Conservation (phyloP, 495 filamentous ascomycete genomes). For the Cercophora scortea region DNA sequence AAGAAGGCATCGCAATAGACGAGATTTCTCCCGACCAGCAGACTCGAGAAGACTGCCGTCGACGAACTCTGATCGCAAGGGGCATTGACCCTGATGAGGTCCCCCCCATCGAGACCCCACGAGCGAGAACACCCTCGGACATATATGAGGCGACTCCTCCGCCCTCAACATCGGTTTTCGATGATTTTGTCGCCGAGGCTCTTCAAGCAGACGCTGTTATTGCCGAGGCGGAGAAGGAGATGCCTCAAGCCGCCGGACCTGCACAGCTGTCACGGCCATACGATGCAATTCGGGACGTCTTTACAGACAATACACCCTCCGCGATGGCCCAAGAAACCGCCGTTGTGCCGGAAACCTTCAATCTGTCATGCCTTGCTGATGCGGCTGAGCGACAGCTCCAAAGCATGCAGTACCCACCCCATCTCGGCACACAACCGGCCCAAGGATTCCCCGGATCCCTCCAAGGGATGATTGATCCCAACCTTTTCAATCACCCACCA, state of each 20-base stretch:
- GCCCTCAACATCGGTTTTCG: neutral
- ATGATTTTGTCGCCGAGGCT: slow-evolving; percentile 12
- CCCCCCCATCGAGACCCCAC: too few relatives aligned
- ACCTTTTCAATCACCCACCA: neutral
- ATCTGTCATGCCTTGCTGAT: slow-evolving; percentile 27
- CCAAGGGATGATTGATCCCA: neutral
- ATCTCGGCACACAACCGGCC: neutral
- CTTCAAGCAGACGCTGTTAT: slow-evolving; percentile 10
- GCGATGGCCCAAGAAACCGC: neutral
- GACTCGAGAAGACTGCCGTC: slow-evolving; percentile 22
- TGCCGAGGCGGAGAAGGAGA: slow-evolving; percentile 18
- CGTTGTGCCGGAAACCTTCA: slow-evolving; percentile 5
- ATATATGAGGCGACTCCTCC: too few relatives aligned
- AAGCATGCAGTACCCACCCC: neutral
- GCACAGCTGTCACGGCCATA: slow-evolving; percentile 31
- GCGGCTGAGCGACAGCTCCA: slow-evolving; percentile 10
- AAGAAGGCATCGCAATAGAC: slow-evolving; percentile 22
- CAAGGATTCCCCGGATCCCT: neutral
- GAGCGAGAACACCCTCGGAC: too few relatives aligned
- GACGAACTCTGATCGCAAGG: slow-evolving; percentile 10
- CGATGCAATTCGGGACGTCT: slow-evolving; percentile 41
- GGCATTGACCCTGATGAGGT: slow-evolving; percentile 18
- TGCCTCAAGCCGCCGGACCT: slow-evolving; percentile 8
- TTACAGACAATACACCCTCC: slow-evolving; percentile 24
- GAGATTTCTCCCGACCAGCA: slow-evolving; percentile 28